These are phyloP conservation scores for Cryptococcus jaspeensis DNA, from an alignment of 1,284 basidiomycete genomes.

Conservation along the genomic window DNA sequence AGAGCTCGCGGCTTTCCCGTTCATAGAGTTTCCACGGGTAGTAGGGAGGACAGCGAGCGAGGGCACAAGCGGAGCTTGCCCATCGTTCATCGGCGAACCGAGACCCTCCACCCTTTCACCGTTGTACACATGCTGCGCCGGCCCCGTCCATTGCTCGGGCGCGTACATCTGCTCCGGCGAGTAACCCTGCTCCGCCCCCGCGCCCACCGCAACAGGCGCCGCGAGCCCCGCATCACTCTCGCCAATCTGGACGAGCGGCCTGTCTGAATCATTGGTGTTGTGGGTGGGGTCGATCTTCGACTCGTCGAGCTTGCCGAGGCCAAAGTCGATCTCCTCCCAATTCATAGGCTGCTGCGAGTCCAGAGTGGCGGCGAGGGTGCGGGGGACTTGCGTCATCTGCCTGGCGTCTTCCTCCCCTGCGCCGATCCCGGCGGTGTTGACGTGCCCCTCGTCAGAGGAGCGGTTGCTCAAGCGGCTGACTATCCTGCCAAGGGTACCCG, in stretches of 20 bases:
- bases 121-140: not conserved
- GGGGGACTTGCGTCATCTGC: conserved; percentile 28
- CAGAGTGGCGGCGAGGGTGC: conserved; percentile 2
- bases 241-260: no score
- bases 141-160: not conserved
- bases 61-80: conserved; percentile 26
- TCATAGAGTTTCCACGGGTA: conserved; percentile 22
- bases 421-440: not conserved
- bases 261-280: no score
- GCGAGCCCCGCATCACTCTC: no score
- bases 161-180: not conserved
- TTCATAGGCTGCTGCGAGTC: conserved; percentile 23
- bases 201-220: no score
- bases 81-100: conserved; percentile 22
- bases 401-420: conserved; percentile 7
- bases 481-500: conserved; percentile 18
- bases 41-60: conserved; percentile 33
- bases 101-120: not conserved
- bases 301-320: conserved; percentile 48
- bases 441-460: conserved; percentile 13
- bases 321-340: conserved; percentile 53
- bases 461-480: conserved; percentile 25
- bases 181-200: no score
- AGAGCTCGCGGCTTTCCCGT: not conserved
- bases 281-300: conserved; percentile 15